phyloP scores from a whole-genome alignment of 169 alveolate species.

The Plasmodium vivax region DNA sequence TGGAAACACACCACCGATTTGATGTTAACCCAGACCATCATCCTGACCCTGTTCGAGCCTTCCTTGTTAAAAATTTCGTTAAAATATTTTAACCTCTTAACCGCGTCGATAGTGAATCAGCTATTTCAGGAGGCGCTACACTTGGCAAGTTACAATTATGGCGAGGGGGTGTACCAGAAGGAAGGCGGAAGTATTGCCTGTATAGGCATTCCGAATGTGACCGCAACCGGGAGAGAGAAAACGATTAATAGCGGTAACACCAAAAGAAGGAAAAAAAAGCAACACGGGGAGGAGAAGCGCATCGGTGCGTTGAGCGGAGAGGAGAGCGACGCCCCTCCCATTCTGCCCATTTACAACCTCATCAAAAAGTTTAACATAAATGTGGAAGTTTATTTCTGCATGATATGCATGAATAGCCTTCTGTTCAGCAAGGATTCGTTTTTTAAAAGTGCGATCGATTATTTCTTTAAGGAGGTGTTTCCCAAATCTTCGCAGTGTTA shows the following conservation, averaged over 20 bases:
- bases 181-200: background rate
- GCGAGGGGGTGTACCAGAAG: background rate
- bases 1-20: slow-evolving; percentile 8
- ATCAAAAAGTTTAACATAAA: slow-evolving; percentile 32
- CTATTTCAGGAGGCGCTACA: slow-evolving; percentile 31
- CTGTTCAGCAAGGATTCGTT: slow-evolving; percentile 56
- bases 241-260: background rate
- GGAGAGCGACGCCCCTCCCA: background rate
- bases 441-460: slow-evolving; percentile 48
- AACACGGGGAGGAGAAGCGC: background rate
- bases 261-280: background rate
- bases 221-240: background rate
- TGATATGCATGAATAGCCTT: slow-evolving; percentile 66
- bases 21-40: slow-evolving; percentile 7
- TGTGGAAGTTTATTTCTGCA: slow-evolving; percentile 38
- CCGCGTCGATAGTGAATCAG: slow-evolving; percentile 41
- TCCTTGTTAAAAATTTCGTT: slow-evolving; percentile 38
- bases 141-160: slow-evolving; percentile 7
- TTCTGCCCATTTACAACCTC: slow-evolving; percentile 13
- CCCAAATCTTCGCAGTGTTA: slow-evolving; percentile 2
- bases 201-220: background rate
- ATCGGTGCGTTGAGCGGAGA: background rate
- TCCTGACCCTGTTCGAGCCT: slow-evolving; percentile 57
- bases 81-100: slow-evolving; percentile 39
- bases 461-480: slow-evolving; percentile 44